Base-by-base conservation (phyloP, 257 asterid species). In the Jacaranda mimosifolia region DNA sequence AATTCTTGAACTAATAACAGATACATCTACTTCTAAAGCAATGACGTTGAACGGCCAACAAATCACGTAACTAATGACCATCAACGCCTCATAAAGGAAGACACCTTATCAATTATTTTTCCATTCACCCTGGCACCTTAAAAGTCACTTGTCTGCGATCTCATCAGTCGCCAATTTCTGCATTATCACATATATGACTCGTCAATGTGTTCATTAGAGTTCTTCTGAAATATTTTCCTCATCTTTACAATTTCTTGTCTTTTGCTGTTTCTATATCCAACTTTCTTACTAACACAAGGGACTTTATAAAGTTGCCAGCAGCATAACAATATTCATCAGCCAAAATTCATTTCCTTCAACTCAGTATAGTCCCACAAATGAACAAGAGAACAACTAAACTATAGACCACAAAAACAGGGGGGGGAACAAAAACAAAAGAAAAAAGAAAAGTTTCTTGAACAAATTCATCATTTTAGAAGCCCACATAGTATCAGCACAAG, bases 261-360 rank as follows among this genome's bases (percentile, higher is more conserved):
- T 65, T 10, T 7, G 46, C 66, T 21, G 15, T 40, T 68, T 51
- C 45, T 70, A 63, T 68, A 73, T 77, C 69, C 63, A 77, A 68
- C 69, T 69, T 26, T 55, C 70, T 60, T 63, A 45, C 65, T n/a
- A 36, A 15, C 40, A 38, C 17, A 40, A 60, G 2, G 9, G 12
- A 60, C 14, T 13, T 32, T 26, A 10, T 36, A 26, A 45, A 63
- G 56, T 39, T 57, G 51, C 32, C 82, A 70, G 49, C 56, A 48
- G 76, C 38, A 17, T 7, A 73, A 69, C 45, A 69, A 36, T 26
- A 77, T 9, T 65, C 73, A 80, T 67, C 76, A 52, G 18, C 55
- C 67, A 62, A 56, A 40, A 7, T 55, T 56, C 63, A 59, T 55
- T 70, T 17, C 13, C 18, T 69, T 43, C 74, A 60, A 68, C 49